Evolutionary conservation across 2,329 filamentous ascomycete genomes (phyloP), one percentile per base, ranked within the genome.

Genomic region (Aspergillus calidoustus): DNA sequence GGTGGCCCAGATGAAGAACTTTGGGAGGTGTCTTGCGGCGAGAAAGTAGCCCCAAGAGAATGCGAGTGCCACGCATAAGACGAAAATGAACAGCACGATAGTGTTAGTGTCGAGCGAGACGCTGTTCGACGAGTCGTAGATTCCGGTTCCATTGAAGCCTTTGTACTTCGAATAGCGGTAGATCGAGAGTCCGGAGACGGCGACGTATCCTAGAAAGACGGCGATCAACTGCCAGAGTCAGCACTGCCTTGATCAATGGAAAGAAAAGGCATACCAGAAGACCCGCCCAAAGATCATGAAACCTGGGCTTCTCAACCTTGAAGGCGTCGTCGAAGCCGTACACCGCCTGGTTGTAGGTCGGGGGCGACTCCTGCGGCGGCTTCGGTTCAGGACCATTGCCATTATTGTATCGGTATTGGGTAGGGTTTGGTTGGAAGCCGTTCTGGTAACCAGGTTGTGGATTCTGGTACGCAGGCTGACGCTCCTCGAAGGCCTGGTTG

Each of bases 1-100:
- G 0, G 93, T 96, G 44, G 93, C 86, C 91, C 92, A 97, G 74
- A 97, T 96, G 69, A 97, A 93, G 72, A 92, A 87, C 79, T 95
- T 96, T 3, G 93, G 93, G 67, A 94, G 94, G 51, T 86, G 79
- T 59, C 92, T 87, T 7, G 91, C 91, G 2, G 89, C 76, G 77
- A 87, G 87, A 69, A 97, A 87, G 74, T 97, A 98, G 23, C 79
- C 82, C 72, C 87, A 91, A 41, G 91, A 93, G 47, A 97, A 80
- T 1, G 91, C 83, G 23, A 93, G 83, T 5, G 92, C 91, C 44
- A 93, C 83, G 17, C 81, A 86, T 7, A 97, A 83, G 7, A 91
- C 87, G 74, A 96, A 93, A 38, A 86, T 84, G 76, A 98, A 96
- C 17, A 97, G 84, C 46, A 96, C 87, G 46, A 97, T 83, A 0